Conservation (phyloP, 73 alveolate genomes). For the Uronychia setigera region DNA sequence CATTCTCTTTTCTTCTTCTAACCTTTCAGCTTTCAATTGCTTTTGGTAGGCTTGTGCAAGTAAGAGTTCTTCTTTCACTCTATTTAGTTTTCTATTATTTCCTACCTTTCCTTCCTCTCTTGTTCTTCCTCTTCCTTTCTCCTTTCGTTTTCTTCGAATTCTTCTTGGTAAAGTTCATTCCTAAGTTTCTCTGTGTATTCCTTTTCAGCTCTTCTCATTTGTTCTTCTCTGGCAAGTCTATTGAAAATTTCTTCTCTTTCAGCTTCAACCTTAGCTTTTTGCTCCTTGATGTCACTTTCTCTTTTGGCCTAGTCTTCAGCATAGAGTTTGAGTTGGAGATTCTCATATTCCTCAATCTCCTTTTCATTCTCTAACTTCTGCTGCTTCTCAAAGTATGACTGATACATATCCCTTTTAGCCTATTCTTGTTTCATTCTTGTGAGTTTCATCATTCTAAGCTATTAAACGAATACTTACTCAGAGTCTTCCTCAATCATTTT, state of each 20-base stretch:
- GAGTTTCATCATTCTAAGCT: neutral
- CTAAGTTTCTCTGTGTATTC: slow-evolving; percentile 87
- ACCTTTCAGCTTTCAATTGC: slow-evolving; percentile 75
- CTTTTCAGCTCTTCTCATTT: slow-evolving; percentile 75
- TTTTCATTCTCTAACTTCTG: slow-evolving; percentile 48
- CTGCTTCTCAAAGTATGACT: slow-evolving; percentile 21
- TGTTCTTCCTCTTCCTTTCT: slow-evolving; percentile 74
- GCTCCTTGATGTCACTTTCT: slow-evolving; percentile 72
- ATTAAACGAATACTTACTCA: neutral
- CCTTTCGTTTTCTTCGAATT: slow-evolving; percentile 79
- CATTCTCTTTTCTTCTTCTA: slow-evolving; percentile 80
- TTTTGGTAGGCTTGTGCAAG: slow-evolving; percentile 79
- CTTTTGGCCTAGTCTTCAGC: slow-evolving; percentile 67
- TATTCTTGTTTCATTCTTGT: slow-evolving; percentile 34
- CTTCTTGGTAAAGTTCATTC: slow-evolving; percentile 81
- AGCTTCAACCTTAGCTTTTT: slow-evolving; percentile 78
- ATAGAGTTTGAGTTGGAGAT: slow-evolving; percentile 69
- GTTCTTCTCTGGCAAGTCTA: slow-evolving; percentile 79
- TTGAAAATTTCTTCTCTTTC: slow-evolving; percentile 83
- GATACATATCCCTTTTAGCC: slow-evolving; percentile 31
- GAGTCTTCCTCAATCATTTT: slow-evolving; percentile 71
- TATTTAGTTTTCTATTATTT: too few species aligned
- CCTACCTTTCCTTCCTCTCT: slow-evolving; percentile 60
- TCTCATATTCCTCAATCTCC: slow-evolving; percentile 73
- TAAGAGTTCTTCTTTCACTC: slow-evolving; percentile 77